Percentiles rank a stretch among this genome's conserved stretches.
Conservation (phyloP, 2,329 filamentous ascomycete species). For the Venturiaceae sp. region DNA sequence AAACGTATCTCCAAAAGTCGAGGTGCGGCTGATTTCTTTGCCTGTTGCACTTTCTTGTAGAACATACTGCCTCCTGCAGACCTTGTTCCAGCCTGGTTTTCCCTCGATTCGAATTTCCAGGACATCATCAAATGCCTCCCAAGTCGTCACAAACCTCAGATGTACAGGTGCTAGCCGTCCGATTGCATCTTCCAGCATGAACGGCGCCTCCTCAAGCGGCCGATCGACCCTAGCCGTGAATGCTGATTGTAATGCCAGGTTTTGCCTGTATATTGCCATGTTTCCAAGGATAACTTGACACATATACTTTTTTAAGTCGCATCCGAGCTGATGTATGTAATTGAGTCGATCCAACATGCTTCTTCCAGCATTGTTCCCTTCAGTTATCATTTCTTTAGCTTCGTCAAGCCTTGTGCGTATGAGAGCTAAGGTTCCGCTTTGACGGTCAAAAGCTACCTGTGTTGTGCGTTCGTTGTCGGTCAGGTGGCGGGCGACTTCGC, state of each 20-base stretch:
- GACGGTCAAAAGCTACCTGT: not conserved
- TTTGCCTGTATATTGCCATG: not conserved
- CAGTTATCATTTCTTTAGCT: not conserved
- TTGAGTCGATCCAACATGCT: not conserved
- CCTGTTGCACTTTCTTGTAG: not conserved
- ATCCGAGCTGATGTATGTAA: not conserved
- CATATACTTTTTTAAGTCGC: not conserved
- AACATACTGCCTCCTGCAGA: not conserved
- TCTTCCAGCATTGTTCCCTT: not conserved
- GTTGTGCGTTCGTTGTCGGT: not conserved
- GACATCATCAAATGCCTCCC: conserved; percentile 8
- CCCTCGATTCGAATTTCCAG: conserved; percentile 5
- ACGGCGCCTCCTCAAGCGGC: conserved; percentile 1
- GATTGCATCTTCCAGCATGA: conserved; percentile 9
- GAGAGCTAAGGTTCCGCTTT: not conserved
- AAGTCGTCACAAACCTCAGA: conserved; percentile 6
- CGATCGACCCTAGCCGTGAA: not conserved
- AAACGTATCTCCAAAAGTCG: not conserved
- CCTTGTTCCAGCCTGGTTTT: not conserved
- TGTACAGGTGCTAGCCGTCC: conserved; percentile 7
- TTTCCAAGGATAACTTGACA: not conserved
- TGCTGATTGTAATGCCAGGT: not conserved
- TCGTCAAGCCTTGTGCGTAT: not conserved
- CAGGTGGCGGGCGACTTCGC: too few relatives aligned
- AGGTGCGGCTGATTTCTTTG: not conserved